These are phyloP conservation scores for Zygosaccharomyces bailii DNA, from an alignment of 805 yeast species.

Conservation along the genomic window DNA sequence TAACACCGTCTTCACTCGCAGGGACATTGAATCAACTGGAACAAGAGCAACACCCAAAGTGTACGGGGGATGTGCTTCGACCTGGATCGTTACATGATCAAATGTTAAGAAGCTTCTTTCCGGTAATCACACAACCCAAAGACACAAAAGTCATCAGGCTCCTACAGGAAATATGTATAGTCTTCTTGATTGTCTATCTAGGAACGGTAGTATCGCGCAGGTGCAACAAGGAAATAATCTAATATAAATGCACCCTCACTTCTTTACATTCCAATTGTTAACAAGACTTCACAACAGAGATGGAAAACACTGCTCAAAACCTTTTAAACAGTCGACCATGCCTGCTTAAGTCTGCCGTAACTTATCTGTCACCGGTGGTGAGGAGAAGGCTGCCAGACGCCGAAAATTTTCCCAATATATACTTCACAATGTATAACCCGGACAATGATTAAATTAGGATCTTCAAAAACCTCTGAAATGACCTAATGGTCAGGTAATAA, in stretches of 20 bases:
- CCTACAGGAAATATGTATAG: slow-evolving; percentile 83
- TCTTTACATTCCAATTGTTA: slow-evolving; percentile 9
- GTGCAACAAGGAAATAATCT: slow-evolving; percentile 7
- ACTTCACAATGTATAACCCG: no score
- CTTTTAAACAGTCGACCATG: not conserved
- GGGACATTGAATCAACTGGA: not conserved
- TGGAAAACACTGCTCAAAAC: no score
- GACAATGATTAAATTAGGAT: no score
- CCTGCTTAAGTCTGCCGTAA: not conserved
- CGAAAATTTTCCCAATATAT: no score
- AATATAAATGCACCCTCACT: slow-evolving; percentile 13
- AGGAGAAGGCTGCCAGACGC: no score
- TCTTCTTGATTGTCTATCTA: slow-evolving; percentile 50
- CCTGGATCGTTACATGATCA: slow-evolving; percentile 29
- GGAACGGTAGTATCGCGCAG: slow-evolving; percentile 22
- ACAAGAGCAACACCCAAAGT: slow-evolving; percentile 13
- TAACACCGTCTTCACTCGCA: slow-evolving; percentile 15
- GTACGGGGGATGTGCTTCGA: slow-evolving; percentile 32
- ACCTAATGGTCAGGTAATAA: no score
- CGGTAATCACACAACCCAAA: slow-evolving; percentile 56
- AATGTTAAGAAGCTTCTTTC: slow-evolving; percentile 75
- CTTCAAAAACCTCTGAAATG: no score
- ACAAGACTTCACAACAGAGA: slow-evolving; percentile 1
- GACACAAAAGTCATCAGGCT: slow-evolving; percentile 28
- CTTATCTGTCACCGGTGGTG: no score